Conservation (phyloP, 2,329 filamentous ascomycete genomes). For the Alternaria triticina region DNA sequence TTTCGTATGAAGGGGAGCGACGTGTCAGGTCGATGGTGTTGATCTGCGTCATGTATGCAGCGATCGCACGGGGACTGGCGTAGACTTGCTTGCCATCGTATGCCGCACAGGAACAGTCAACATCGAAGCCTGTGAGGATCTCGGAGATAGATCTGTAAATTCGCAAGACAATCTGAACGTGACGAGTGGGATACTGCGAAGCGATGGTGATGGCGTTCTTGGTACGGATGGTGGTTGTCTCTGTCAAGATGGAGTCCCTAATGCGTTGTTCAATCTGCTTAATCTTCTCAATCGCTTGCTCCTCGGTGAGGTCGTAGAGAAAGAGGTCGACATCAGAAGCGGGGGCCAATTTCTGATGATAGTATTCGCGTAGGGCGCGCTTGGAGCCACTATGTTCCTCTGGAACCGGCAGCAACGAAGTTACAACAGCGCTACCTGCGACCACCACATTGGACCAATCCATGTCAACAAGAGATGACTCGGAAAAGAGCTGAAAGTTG, state of each 20-base stretch:
- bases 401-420: slow-evolving; percentile 71
- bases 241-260: slow-evolving; percentile 77
- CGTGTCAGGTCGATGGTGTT: slow-evolving; percentile 81
- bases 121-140: slow-evolving; percentile 87
- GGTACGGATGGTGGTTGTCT: slow-evolving; percentile 82
- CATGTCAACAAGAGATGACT: slow-evolving; percentile 75
- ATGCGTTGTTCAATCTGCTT: slow-evolving; percentile 79
- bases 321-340: slow-evolving; percentile 90
- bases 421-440: slow-evolving; percentile 81
- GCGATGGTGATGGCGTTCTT: slow-evolving; percentile 89
- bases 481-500: slow-evolving; percentile 83
- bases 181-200: slow-evolving; percentile 81
- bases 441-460: slow-evolving; percentile 85
- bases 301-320: slow-evolving; percentile 78
- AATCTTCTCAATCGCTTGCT: slow-evolving; percentile 82
- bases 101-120: slow-evolving; percentile 81
- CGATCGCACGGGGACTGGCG: slow-evolving; percentile 75
- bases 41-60: slow-evolving; percentile 80
- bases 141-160: slow-evolving; percentile 85
- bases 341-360: slow-evolving; percentile 80
- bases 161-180: slow-evolving; percentile 84
- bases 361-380: slow-evolving; percentile 63
- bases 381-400: slow-evolving; percentile 57
- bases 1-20: slow-evolving; percentile 86
- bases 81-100: slow-evolving; percentile 84